These are phyloP conservation scores for Arabis alpina DNA, from an alignment of 345 rosid species.

Conservation along the genomic window DNA sequence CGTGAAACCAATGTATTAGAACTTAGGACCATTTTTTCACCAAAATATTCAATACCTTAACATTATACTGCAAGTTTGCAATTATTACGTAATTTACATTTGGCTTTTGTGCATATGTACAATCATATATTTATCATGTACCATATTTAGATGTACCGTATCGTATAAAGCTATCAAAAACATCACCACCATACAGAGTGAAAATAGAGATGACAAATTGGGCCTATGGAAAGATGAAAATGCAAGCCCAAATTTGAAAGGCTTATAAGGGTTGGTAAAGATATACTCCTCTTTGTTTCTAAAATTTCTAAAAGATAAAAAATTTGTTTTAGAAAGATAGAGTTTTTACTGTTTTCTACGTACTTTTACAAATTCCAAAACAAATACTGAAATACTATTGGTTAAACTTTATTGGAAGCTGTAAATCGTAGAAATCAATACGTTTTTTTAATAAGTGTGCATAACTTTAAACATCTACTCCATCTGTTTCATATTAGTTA, in stretches of 20 bases:
- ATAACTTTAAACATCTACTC: too few relatives aligned
- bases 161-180: background rate
- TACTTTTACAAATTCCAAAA: too few relatives aligned
- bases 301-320: too few relatives aligned
- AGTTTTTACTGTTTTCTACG: too few relatives aligned
- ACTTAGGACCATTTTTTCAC: conserved; percentile 28
- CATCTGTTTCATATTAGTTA: too few relatives aligned
- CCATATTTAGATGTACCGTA: background rate
- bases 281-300: too few relatives aligned
- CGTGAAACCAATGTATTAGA: background rate
- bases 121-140: conserved; percentile 4
- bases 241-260: background rate
- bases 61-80: conserved; percentile 15
- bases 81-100: conserved; percentile 15
- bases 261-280: too few relatives aligned
- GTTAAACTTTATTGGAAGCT: too few relatives aligned
- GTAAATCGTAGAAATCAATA: too few relatives aligned
- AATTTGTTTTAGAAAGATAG: too few relatives aligned
- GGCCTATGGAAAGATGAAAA: background rate
- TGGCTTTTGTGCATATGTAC: conserved; percentile 21
- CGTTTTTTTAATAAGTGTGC: too few relatives aligned
- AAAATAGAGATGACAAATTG: background rate
- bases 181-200: background rate
- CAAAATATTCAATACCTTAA: conserved; percentile 25
- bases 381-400: too few relatives aligned